A percentile compares a stretch with the other conserved stretches of the same genome.
Conservation (phyloP, 306 rosid genomes). For the Albizia julibrissin region DNA sequence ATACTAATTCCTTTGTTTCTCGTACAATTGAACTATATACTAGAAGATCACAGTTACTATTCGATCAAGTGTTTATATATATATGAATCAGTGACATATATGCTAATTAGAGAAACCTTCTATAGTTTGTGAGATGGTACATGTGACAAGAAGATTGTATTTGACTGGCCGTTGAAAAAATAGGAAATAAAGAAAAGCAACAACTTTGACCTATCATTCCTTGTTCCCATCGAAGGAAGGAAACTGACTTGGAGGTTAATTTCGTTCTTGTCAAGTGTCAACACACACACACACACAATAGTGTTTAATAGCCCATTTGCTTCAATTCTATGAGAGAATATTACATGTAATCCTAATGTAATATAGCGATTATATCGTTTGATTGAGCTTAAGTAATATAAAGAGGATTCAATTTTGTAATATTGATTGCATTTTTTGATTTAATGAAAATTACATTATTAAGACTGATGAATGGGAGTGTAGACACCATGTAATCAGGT, state of each 20-base stretch:
- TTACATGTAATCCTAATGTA: too few species aligned
- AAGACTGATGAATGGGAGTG: too few species aligned
- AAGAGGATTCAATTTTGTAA: too few species aligned
- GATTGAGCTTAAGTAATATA: too few species aligned
- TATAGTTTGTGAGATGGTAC: background rate
- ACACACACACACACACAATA: rapidly evolving
- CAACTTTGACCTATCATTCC: background rate
- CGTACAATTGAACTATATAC: background rate
- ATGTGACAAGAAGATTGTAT: background rate
- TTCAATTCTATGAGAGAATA: too few species aligned
- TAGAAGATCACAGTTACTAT: background rate
- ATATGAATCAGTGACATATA: background rate
- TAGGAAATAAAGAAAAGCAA: background rate
- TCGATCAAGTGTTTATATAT: background rate
- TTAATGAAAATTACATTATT: too few species aligned
- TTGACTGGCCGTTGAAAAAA: background rate
- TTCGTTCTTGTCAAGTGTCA: background rate
- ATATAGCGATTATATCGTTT: too few species aligned
- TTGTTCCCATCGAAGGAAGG: background rate
- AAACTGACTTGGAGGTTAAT: background rate
- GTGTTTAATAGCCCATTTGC: too few species aligned
- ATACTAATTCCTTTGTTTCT: background rate
- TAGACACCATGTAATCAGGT: too few species aligned
- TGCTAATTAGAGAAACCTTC: background rate
- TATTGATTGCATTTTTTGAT: too few species aligned